Evolutionary conservation across 176 grass and related monocot species (phyloP).

Genomic region (Zizania latifolia): DNA sequence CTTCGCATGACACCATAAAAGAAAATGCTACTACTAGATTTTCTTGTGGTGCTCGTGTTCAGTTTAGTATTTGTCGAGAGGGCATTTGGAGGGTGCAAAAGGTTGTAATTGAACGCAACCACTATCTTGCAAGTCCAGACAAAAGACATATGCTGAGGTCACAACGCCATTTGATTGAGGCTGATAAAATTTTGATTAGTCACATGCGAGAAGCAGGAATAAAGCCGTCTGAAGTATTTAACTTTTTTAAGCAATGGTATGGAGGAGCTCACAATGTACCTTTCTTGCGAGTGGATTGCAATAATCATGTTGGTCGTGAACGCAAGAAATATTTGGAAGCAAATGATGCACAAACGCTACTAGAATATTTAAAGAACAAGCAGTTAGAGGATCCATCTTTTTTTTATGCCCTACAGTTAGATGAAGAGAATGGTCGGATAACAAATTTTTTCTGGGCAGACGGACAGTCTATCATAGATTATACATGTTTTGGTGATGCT

Average conservation of each 20-base stretch:
- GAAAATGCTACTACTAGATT: background rate
- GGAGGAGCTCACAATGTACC: background rate
- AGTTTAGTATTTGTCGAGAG: background rate
- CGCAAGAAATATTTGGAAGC: background rate
- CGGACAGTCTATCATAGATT: slow-evolving; percentile 28
- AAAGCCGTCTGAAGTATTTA: background rate
- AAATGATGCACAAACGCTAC: background rate
- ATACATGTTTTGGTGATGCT: slow-evolving; percentile 38
- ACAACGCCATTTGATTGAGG: background rate
- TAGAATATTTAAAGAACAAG: slow-evolving; percentile 12
- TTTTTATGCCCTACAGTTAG: slow-evolving; percentile 47
- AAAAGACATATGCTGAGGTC: background rate
- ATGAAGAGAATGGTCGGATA: slow-evolving; percentile 30
- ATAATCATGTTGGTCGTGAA: background rate
- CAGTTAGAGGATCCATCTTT: slow-evolving; percentile 27
- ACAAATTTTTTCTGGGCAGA: slow-evolving; percentile 47
- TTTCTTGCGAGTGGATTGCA: background rate
- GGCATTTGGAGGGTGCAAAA: background rate
- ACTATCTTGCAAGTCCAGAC: background rate
- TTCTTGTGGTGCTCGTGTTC: background rate
- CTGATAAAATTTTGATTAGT: background rate
- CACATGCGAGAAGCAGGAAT: background rate
- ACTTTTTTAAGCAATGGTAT: background rate
- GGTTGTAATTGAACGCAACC: background rate
- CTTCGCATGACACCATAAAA: background rate